Evolutionary conservation across 2,329 filamentous ascomycete genomes (phyloP), one percentile per base, ranked within the genome.

Genomic region (Samsoniella hepiali): DNA sequence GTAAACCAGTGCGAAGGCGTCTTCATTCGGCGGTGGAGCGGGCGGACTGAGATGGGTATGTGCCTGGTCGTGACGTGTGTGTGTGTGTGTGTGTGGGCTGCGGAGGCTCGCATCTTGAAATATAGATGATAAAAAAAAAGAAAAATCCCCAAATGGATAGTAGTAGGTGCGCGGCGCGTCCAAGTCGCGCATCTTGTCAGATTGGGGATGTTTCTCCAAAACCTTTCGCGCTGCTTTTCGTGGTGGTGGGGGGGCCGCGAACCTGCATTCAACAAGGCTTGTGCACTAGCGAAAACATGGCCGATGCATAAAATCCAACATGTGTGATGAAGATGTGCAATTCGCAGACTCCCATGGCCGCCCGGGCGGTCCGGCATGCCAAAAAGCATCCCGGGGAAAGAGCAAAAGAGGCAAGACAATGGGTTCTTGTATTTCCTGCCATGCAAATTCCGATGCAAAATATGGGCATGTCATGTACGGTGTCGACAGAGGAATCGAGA

Each of bases 91-190:
- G n/a, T 32, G 49, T 32, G 49, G 49, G 29, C n/a, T 22, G 11
- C 49, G 49, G 32, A 53, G 49, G 49, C 49, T 36, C 36, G 32
- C 49, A 36, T 36, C 27, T 32, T 22, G 4, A 17, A 34, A 22
- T 22, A 22, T 22, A 22, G 22, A 22, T 22, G 27, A 31, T 50
- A 17, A 38, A n/a, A 50, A 36, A n/a, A 49, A 40, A 40, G 17
- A 29, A 42, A 36, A 42, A 22, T 1, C 13, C 38, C 38, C 34
- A 47, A 32, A n/a, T 47, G 7, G 3, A 47, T 34, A 40, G 29
- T 27, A 36, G 38, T 58, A 10, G 17, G 44, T 32, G 29, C 42
- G 31, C 56, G 32, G 49, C 56, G 56, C 56, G 56, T 58, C 56
- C 58, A 51, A 53, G 47, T 60, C 58, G 58, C 40, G 55, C 53